Percentiles rank a stretch among this genome's conserved stretches.
These are phyloP conservation scores for Thelephora ganbajun DNA, from an alignment of 768 basidiomycete species.

Conservation along the genomic window DNA sequence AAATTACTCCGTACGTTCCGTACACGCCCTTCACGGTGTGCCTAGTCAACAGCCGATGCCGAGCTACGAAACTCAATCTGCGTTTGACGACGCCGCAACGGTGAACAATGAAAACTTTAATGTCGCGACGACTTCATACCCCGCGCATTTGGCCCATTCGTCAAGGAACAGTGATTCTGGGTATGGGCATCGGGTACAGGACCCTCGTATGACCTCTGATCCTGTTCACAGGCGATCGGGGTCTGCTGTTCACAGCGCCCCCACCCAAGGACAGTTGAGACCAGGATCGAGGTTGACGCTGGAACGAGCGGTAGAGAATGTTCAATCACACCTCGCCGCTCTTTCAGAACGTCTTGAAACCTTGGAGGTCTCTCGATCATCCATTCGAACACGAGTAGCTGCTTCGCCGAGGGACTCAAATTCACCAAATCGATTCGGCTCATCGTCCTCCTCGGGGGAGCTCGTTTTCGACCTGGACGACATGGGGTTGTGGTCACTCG, in stretches of 20 bases:
- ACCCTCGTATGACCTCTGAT: background rate
- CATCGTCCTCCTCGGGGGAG: conserved; percentile 15
- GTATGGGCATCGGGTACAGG: no score
- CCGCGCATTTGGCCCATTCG: conserved; percentile 5
- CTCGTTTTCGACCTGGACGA: conserved; percentile 57
- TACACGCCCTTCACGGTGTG: conserved; percentile 12
- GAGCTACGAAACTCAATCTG: conserved; percentile 56
- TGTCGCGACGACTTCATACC: conserved; percentile 11
- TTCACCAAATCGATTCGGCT: conserved; percentile 7
- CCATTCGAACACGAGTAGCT: background rate
- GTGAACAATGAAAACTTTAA: conserved; percentile 10
- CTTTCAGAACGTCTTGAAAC: conserved; percentile 52
- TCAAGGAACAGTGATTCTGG: conserved; percentile 6
- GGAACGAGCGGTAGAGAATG: conserved; percentile 65
- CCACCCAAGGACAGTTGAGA: conserved; percentile 17
- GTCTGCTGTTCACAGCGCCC: conserved; percentile 9
- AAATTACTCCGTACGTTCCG: conserved; percentile 7
- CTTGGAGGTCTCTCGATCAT: conserved; percentile 35
- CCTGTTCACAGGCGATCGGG: background rate
- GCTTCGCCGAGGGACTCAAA: conserved; percentile 9
- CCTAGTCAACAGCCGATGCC: conserved; percentile 65
- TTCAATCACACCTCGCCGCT: conserved; percentile 73
- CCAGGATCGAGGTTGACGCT: conserved; percentile 39
- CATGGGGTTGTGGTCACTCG: conserved; percentile 70
- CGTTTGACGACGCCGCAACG: conserved; percentile 38